Conservation (phyloP, 345 rosid genomes). For the Erodium maritimum region DNA sequence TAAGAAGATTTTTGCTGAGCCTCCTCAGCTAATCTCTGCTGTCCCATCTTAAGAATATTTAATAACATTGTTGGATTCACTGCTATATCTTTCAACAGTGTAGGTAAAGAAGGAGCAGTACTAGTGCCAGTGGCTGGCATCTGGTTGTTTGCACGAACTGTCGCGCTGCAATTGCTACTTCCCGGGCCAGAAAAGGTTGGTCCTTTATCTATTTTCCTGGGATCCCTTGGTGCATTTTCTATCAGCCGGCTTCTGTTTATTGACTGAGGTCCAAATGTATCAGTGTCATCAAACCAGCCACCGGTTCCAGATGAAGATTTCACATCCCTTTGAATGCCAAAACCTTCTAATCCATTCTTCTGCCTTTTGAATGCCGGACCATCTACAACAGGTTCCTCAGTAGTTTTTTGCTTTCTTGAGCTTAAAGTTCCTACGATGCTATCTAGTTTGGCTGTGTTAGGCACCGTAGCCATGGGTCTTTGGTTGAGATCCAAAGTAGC, state of each 20-base stretch:
- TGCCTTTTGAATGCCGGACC: conserved; percentile 51
- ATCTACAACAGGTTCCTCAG: conserved; percentile 37
- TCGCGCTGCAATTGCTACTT: conserved; percentile 20
- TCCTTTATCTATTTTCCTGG: conserved; percentile 31
- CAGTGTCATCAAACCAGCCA: conserved; percentile 67
- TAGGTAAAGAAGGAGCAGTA: conserved; percentile 30
- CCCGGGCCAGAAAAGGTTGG: conserved; percentile 19
- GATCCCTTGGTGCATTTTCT: conserved; percentile 23
- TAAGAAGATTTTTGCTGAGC: conserved; percentile 26
- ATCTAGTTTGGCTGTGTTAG: conserved; percentile 28
- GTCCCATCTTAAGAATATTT: conserved; percentile 61
- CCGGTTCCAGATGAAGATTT: conserved; percentile 29
- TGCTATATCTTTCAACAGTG: conserved; percentile 52
- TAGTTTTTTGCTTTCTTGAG: conserved; percentile 51
- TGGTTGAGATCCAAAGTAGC: conserved; percentile 28
- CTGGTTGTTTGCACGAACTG: conserved; percentile 26
- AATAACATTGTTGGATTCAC: conserved; percentile 64
- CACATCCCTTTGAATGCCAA: conserved; percentile 23
- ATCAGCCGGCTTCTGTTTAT: conserved; percentile 16
- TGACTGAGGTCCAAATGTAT: conserved; percentile 23
- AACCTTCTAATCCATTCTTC: conserved; percentile 31
- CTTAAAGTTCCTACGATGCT: conserved; percentile 25
- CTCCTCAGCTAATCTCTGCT: conserved; percentile 42
- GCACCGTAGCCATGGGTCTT: conserved; percentile 10
- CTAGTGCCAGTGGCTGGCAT: conserved; percentile 17